Evolutionary conservation across 257 asterid genomes (phyloP), one percentile per base, ranked within the genome.

Genomic region (Datura wrightii): DNA sequence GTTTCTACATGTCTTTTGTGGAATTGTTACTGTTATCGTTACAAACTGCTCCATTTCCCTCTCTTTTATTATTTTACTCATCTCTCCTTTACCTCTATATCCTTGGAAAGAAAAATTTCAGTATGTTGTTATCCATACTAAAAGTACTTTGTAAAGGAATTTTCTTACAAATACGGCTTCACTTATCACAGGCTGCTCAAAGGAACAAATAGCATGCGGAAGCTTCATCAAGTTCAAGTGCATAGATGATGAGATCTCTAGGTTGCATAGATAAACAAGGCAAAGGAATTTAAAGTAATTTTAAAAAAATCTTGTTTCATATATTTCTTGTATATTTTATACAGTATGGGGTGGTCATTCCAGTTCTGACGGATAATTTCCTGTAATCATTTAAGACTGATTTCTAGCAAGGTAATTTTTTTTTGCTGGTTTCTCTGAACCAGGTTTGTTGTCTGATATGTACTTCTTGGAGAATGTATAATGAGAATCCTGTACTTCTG

Each of bases 161-260:
- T 72, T 11, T 31, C 82, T 50, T 76, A 24, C 60, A 31, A 24
- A 7, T 24, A 50, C 3, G 58, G 62, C 13, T 76, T 76, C 54
- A 76, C 66, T 76, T 34, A 56, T 83, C 39, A 39, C 85, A 87
- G 90, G 90, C 90, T 78, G 85, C 85, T 19, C 84, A 60, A 44
- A 82, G 84, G 79, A 82, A 82, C 18, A 82, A 82, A 67, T 82
- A 82, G 79, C 62, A 15, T 44, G 79, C 50, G 9, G 53, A 76
- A 76, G 13, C 82, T 76, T 31, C 82, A 76, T 50, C 46, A 16
- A 50, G 62, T 50, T 31, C 8, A 50, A 50, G 62, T 76, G 82
- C 62, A 50, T 41, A 76, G 62, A 48, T 50, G 60, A 24, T 31
- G 56, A 34, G 44, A 50, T 50, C 10, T 50, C 62, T 14, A 76